These are phyloP conservation scores for Crataegus laevigata DNA, from an alignment of 306 rosid species.

Conservation along the genomic window DNA sequence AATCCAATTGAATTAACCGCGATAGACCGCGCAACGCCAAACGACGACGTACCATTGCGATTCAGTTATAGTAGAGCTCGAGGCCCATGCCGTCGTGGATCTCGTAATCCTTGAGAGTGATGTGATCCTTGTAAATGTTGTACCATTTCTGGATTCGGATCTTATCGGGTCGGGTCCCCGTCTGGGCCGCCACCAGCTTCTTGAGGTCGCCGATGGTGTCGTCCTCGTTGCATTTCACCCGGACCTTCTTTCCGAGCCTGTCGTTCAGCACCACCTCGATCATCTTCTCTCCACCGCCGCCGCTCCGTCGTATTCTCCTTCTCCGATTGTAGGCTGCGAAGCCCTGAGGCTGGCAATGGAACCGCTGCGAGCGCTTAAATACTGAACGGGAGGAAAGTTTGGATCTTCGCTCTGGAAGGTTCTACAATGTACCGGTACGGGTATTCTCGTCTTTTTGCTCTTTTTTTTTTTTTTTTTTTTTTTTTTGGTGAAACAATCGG, in stretches of 20 bases:
- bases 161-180: slow-evolving; percentile 73
- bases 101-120: slow-evolving; percentile 82
- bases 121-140: slow-evolving; percentile 75
- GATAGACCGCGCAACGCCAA: too few relatives aligned
- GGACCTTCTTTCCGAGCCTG: slow-evolving; percentile 85
- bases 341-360: not conserved
- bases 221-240: slow-evolving; percentile 81
- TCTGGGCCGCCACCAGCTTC: slow-evolving; percentile 93
- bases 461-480: too few relatives aligned
- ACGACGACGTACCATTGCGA: not conserved
- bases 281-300: slow-evolving; percentile 38
- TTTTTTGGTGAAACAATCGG: too few relatives aligned
- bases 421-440: too few relatives aligned
- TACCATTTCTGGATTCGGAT: slow-evolving; percentile 77
- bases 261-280: slow-evolving; percentile 86
- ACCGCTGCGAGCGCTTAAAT: too few relatives aligned
- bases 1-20: too few relatives aligned
- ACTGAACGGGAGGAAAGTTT: too few relatives aligned
- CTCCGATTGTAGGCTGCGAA: not conserved
- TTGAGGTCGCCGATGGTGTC: slow-evolving; percentile 84
- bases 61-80: slow-evolving; percentile 76
- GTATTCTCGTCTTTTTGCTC: too few relatives aligned
- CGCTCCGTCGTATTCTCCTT: not conserved
- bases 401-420: too few relatives aligned
- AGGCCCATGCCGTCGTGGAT: slow-evolving; percentile 95